Evolutionary conservation across 2,329 filamentous ascomycete genomes (phyloP).

Genomic region (Dryadomyces quercivorus): DNA sequence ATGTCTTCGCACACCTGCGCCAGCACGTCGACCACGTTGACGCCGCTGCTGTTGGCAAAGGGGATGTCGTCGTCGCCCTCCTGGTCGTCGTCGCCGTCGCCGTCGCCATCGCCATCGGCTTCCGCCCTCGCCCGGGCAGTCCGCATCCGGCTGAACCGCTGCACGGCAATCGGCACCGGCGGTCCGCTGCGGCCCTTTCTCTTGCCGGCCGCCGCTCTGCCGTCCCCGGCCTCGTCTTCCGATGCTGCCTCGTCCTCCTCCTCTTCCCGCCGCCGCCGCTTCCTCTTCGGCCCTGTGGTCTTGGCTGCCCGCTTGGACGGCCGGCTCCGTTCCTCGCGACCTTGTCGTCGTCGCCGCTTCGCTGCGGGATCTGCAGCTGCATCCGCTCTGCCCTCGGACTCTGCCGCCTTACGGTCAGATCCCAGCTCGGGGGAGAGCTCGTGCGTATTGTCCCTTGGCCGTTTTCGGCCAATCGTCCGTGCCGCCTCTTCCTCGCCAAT

Average conservation of each 20-base stretch:
- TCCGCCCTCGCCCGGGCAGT: constrained; percentile 8
- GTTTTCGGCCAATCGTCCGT: constrained; percentile 28
- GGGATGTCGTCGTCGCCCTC: constrained; percentile 38
- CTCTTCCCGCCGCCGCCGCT: neutral
- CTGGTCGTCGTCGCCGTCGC: constrained; percentile 14
- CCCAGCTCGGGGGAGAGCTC: constrained; percentile 30
- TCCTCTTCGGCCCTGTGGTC: neutral
- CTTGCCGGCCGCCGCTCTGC: neutral
- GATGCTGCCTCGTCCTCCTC: neutral
- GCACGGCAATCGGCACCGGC: constrained; percentile 43
- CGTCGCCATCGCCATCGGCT: constrained; percentile 32
- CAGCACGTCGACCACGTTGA: constrained; percentile 51
- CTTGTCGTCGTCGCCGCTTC: constrained; percentile 24
- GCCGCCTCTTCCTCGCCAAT: constrained; percentile 31
- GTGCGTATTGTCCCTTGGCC: constrained; percentile 20
- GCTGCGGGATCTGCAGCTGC: constrained; percentile 21
- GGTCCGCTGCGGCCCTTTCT: constrained; percentile 1
- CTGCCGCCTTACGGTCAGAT: constrained; percentile 20
- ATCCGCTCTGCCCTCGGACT: constrained; percentile 17
- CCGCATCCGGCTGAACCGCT: constrained; percentile 39
- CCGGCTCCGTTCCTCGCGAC: constrained; percentile 22
- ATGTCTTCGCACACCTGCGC: constrained; percentile 50
- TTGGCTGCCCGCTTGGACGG: constrained; percentile 10
- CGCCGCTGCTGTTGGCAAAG: constrained; percentile 38
- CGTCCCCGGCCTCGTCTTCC: constrained; percentile 8